Evolutionary conservation across 768 basidiomycete genomes (phyloP), one percentile per base, ranked within the genome.

Genomic region (Rhizopogon vulgaris): DNA sequence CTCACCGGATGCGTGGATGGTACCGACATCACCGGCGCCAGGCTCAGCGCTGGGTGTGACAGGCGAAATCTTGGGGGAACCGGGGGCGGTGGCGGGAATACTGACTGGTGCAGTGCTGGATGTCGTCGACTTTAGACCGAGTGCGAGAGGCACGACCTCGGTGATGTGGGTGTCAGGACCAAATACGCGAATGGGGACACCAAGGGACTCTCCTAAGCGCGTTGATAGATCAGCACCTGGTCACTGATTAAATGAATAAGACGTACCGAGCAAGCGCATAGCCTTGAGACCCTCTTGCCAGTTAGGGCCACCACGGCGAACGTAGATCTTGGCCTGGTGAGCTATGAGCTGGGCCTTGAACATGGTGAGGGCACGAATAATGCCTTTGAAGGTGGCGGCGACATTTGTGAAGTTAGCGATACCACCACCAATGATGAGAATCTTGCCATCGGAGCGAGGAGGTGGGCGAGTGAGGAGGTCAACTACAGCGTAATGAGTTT

Each of bases 371-470:
- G 96, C 94, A 41, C 85, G 89, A 71, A 99, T 99, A 78, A 98
- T 99, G 38, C 95, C 95, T 79, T 98, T 97, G 88, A 99, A 99
- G 54, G 95, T 98, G 9, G 95, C 87, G 32, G 94, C 96, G 60
- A 98, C 94, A 68, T 99, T 97, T 68, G 94, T 97, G 76, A 99
- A 99, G 83, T 99, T 99, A 76, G 96, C 96, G 57, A 96, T 96
- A 75, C 95, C 95, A 73, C 96, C 96, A 71, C 95, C 96, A 59
- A 99, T 96, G 80, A 99, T 96, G 71, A 98, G 88, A 68, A 98
- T 84, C 75, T 99, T 99, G 77, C 96, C 96, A 47, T 96, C 75
- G 48, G 85, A 76, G 60, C 82, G 78, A 45, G 89, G 85, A 22
- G 78, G 72, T 42, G 94, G 94, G 53, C 95, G 93, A 40, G 91